Evolutionary conservation across 176 grass and related monocot species (phyloP), one percentile per base, ranked within the genome.

Genomic region (Juncus inflexus): DNA sequence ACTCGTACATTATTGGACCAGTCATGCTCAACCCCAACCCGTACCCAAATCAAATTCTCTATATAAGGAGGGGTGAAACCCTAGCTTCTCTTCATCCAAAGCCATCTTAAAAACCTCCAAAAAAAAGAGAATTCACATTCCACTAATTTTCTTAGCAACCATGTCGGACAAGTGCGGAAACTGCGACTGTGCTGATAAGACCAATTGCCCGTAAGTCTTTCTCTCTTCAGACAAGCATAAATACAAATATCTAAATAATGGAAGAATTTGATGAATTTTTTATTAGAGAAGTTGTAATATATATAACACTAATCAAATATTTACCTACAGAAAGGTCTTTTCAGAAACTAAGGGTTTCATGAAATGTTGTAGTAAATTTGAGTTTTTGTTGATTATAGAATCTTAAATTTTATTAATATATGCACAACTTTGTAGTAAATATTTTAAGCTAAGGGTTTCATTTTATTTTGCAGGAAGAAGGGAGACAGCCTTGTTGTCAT

Each of bases 151-250:
- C 50, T 62, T 50, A 1, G 3, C 55, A 51, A 69, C 45, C 82
- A 91, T 96, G 92, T 85, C 92, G 50, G 60, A 53, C 82, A 85
- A 75, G 50, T 91, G 92, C 84, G 87, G 74, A 73, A 89, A 81
- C 84, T 96, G 92, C 79, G 87, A 96, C 87, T 96, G 92, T 36
- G 68, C 87, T 60, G 81, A 87, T 78, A 90, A 80, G 87, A 79
- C 13, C 77, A 69, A 89, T 66, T 96, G 92, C 12, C 7, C 19
- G 92, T 96, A 88, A 88, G 84, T 64, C 1, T 1, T 63, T 6
- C 14, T 42, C 19, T 14, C 12, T 68, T 13, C 1, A 1, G 1
- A 56, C 52, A 56, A 11, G 52, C 13, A 13, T 11, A 13, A 13
- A 10, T 11, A 56, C 52, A 56, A 16, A 16, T 12, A 16, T 60